Evolutionary conservation across 352 stramenopile genomes (phyloP).

Genomic region (Peronospora belbahrii): DNA sequence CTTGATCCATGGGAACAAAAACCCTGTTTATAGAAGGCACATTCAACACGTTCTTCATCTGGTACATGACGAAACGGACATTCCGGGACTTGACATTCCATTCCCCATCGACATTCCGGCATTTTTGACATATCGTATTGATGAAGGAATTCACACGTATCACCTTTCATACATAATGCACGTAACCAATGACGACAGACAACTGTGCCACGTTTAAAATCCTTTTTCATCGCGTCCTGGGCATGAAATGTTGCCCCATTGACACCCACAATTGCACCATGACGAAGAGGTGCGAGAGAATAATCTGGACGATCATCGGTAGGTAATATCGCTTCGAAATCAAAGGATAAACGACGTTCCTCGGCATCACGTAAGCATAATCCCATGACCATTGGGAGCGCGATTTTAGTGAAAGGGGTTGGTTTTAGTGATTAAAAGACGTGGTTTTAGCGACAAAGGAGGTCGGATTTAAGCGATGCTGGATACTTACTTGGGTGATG

Average conservation of each 20-base stretch:
- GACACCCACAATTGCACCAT: slow-evolving; percentile 32
- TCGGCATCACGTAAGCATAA: slow-evolving; percentile 73
- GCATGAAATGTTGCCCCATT: slow-evolving; percentile 33
- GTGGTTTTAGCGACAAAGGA: no score
- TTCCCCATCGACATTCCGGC: slow-evolving; percentile 94
- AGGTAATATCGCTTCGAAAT: slow-evolving; percentile 79
- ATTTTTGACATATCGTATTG: slow-evolving; percentile 95
- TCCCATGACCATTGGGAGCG: slow-evolving; percentile 82
- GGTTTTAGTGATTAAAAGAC: no score
- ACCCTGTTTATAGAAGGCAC: slow-evolving; percentile 96
- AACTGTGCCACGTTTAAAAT: slow-evolving; percentile 90
- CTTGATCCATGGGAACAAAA: slow-evolving; percentile 96
- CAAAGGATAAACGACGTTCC: slow-evolving; percentile 69
- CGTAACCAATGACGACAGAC: slow-evolving; percentile 97
- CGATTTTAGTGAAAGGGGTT: no score
- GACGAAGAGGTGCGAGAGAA: slow-evolving; percentile 31
- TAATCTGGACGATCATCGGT: slow-evolving; percentile 51
- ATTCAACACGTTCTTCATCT: slow-evolving; percentile 94
- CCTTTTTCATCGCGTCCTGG: slow-evolving; percentile 79
- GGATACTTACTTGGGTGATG: no score
- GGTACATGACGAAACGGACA: slow-evolving; percentile 95
- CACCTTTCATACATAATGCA: slow-evolving; percentile 96
- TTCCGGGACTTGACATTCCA: slow-evolving; percentile 95
- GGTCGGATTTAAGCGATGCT: no score
- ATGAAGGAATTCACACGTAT: slow-evolving; percentile 96